A percentile compares a stretch with the other conserved stretches of the same genome.
phyloP scores from a whole-genome alignment of 2,329 filamentous ascomycete species.

The Paecilomyces sp. region DNA sequence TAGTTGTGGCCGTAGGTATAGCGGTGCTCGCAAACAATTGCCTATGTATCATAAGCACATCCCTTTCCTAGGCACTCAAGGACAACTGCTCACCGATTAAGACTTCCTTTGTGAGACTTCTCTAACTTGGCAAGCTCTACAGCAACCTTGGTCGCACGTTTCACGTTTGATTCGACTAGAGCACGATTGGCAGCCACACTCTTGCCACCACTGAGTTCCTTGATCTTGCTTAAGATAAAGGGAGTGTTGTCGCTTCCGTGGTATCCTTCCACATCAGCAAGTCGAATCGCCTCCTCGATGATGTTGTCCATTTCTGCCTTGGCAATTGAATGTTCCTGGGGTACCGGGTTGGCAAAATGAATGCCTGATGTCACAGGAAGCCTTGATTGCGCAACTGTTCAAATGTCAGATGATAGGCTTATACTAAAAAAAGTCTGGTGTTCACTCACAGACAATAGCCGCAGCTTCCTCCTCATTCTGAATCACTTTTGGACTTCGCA shows the following conservation, averaged over 20 bases:
- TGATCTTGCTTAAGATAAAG: slow-evolving; percentile 71
- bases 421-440: not conserved
- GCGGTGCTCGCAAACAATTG: slow-evolving; percentile 26
- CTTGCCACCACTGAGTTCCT: slow-evolving; percentile 64
- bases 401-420: slow-evolving; percentile 2
- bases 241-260: slow-evolving; percentile 76
- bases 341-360: slow-evolving; percentile 84
- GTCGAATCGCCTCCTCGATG: slow-evolving; percentile 60
- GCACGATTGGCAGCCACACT: slow-evolving; percentile 69
- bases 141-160: slow-evolving; percentile 57
- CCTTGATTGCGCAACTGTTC: slow-evolving; percentile 60
- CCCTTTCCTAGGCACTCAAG: slow-evolving; percentile 15
- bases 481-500: slow-evolving; percentile 69
- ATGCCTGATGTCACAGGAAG: slow-evolving; percentile 71
- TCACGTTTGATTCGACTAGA: slow-evolving; percentile 60
- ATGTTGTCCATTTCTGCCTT: slow-evolving; percentile 62
- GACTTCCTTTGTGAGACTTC: slow-evolving; percentile 16
- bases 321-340: slow-evolving; percentile 61
- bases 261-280: slow-evolving; percentile 58
- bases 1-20: slow-evolving; percentile 12
- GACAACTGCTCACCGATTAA: slow-evolving; percentile 31
- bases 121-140: slow-evolving; percentile 54
- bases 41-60: slow-evolving; percentile 23
- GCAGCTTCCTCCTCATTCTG: slow-evolving; percentile 74
- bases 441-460: slow-evolving; percentile 63